Evolutionary conservation across 2,329 filamentous ascomycete genomes (phyloP), one percentile per base, ranked within the genome.

Genomic region (Rhynchosporium graminicola): DNA sequence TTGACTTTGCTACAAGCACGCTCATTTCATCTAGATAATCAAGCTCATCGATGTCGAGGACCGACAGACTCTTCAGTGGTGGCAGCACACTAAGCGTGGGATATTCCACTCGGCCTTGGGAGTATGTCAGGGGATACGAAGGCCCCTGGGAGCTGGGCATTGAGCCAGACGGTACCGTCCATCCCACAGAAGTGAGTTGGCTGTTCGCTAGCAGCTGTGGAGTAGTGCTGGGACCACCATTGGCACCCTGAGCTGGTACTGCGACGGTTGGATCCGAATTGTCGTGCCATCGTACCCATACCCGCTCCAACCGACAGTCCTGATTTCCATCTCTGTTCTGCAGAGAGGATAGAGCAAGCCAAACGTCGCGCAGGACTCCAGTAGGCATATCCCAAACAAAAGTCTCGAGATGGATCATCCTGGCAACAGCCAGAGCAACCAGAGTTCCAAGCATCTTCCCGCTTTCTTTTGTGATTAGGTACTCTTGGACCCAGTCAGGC

Each of bases 301-400:
- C 81, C 62, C 86, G 85, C 61, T 91, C 87, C 52, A 95, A 78
- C 50, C 88, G 87, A 71, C 87, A 87, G 46, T 84, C 80, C 52
- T 85, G 80, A 29, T 83, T 81, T 45, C 85, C 80, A 55, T 57
- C 64, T 43, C 69, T 66, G 69, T 89, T 83, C 45, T 85, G 86
- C 12, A 92, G 79, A 4, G 88, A 91, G 1, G 87, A 86, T 52
- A 96, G 80, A 28, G 90, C 87, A 72, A 92, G 84, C 83, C 92
- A 95, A 33, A 94, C 88, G 73, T 94, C 90, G 59, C 90, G 83
- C 59, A 92, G 77, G 20, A 95, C 88, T 1, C 91, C 91, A 0
- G 91, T 95, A 0, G 91, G 91, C 91, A 95, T 94, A 71, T 96
- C 91, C 91, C 91, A 95, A 3, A 91, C 81, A 71, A 95, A 95